These are phyloP conservation scores for Teratosphaeria gauchensis DNA, from an alignment of 2,329 filamentous ascomycete species.

Conservation along the genomic window DNA sequence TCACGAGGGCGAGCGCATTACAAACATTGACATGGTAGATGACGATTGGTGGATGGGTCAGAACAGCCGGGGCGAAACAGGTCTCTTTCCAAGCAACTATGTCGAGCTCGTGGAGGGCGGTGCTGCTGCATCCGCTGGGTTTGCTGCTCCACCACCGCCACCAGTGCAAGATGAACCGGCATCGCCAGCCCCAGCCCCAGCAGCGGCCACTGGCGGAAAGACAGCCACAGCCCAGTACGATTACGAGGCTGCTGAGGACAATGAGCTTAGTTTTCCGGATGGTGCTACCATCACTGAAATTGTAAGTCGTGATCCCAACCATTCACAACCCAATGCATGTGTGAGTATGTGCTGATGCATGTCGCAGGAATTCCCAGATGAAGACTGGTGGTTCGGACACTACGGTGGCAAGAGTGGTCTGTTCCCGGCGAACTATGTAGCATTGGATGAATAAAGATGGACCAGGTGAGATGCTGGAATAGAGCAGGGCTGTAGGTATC, in stretches of 20 bases:
- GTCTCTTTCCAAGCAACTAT: conserved; percentile 95
- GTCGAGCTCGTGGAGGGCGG: conserved; percentile 65
- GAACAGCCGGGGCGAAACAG: conserved; percentile 72
- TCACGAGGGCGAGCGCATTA: conserved; percentile 76
- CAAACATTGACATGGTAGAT: conserved; percentile 92
- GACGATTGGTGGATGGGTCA: conserved; percentile 98
- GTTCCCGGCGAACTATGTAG: conserved; percentile 54
- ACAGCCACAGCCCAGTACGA: conserved; percentile 82
- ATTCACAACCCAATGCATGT: neutral
- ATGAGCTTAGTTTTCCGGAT: conserved; percentile 77
- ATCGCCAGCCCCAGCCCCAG: conserved; percentile 1
- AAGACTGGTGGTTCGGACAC: conserved; percentile 96
- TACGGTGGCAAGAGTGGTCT: conserved; percentile 71
- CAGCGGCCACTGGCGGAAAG: conserved; percentile 31
- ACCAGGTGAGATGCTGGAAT: neutral
- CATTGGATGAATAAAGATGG: conserved; percentile 34
- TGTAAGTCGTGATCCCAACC: conserved; percentile 40
- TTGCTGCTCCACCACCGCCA: conserved; percentile 32
- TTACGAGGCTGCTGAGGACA: conserved; percentile 95
- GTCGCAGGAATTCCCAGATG: conserved; percentile 79
- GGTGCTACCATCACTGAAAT: conserved; percentile 71
- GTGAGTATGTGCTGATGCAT: neutral
- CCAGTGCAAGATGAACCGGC: conserved; percentile 24
- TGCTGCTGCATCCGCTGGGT: conserved; percentile 25
- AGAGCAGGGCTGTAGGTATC: neutral